A percentile compares a stretch with the other conserved stretches of the same genome.
These are phyloP conservation scores for Alternaria atra DNA, from an alignment of 2,329 filamentous ascomycete species.

Conservation along the genomic window DNA sequence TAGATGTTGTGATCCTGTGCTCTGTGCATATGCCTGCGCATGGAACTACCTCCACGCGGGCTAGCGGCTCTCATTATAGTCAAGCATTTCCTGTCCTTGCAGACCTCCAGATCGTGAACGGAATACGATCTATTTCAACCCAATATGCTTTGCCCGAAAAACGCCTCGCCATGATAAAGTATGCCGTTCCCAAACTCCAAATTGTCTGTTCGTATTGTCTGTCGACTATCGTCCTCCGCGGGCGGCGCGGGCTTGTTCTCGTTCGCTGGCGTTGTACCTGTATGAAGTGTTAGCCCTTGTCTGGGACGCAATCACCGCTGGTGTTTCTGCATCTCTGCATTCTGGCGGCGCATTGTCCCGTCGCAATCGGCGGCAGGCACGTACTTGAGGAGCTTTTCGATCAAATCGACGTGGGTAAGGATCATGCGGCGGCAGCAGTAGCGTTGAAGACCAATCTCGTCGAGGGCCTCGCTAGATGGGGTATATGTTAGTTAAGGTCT, in stretches of 20 bases:
- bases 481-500: conserved; percentile 17
- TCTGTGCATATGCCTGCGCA: background rate
- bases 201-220: conserved; percentile 11
- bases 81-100: background rate
- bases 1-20: background rate
- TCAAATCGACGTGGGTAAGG: conserved; percentile 98
- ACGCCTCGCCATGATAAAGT: conserved; percentile 32
- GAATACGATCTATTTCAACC: background rate
- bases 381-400: conserved; percentile 86
- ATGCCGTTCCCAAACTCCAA: conserved; percentile 23
- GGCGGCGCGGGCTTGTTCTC: conserved; percentile 45
- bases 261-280: conserved; percentile 50
- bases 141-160: conserved; percentile 17
- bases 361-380: conserved; percentile 30
- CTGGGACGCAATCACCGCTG: conserved; percentile 16
- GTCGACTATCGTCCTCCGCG: conserved; percentile 29
- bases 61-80: conserved; percentile 3
- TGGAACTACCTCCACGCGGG: background rate
- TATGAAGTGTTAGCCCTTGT: conserved; percentile 32
- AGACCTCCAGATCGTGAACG: background rate
- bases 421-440: conserved; percentile 99
- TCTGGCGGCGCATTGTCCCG: conserved; percentile 5
- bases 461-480: conserved; percentile 83
- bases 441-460: conserved; percentile 88
- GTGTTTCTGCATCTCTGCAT: background rate